Percentiles rank a stretch among this genome's conserved stretches.
phyloP scores from a whole-genome alignment of 495 filamentous ascomycete genomes.

The Hypoxylon subgilvum region DNA sequence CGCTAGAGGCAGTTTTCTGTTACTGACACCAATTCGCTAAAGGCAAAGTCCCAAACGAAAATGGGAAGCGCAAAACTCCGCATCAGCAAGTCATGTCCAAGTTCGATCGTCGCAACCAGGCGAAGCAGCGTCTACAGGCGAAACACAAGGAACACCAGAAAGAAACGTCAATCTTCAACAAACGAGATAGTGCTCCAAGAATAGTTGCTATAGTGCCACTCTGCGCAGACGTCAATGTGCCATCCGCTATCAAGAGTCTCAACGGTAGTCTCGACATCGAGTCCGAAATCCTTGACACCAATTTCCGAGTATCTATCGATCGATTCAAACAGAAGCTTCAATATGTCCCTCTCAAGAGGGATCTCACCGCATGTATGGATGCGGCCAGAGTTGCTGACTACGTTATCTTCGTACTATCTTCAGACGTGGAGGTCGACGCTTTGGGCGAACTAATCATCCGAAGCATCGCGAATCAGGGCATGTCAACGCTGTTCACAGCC shows the following conservation, averaged over 20 bases:
- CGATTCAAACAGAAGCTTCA: conserved; percentile 91
- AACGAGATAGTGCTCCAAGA: conserved; percentile 82
- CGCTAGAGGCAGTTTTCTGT: too few relatives aligned
- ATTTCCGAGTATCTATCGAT: conserved; percentile 72
- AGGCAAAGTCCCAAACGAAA: conserved; percentile 57
- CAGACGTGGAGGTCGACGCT: conserved; percentile 80
- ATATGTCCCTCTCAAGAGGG: conserved; percentile 74
- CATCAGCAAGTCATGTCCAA: conserved; percentile 98
- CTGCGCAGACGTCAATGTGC: conserved; percentile 70
- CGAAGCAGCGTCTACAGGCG: conserved; percentile 78
- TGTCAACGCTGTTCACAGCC: conserved; percentile 81
- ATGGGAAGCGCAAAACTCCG: conserved; percentile 77
- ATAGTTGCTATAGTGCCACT: conserved; percentile 92
- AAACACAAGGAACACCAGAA: conserved; percentile 82
- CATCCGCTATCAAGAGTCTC: conserved; percentile 69
- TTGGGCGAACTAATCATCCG: conserved; percentile 80
- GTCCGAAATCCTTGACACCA: conserved; percentile 64
- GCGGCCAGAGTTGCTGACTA: conserved; percentile 89
- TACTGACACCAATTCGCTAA: conserved; percentile 17
- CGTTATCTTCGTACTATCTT: conserved; percentile 80
- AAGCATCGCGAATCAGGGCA: conserved; percentile 88
- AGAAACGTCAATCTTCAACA: conserved; percentile 78
- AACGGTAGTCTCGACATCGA: conserved; percentile 81
- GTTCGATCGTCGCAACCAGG: conserved; percentile 89
- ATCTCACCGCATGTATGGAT: conserved; percentile 78